Evolutionary conservation across 139 green algal genomes (phyloP).

Genomic region (Klebsormidium nitens): DNA sequence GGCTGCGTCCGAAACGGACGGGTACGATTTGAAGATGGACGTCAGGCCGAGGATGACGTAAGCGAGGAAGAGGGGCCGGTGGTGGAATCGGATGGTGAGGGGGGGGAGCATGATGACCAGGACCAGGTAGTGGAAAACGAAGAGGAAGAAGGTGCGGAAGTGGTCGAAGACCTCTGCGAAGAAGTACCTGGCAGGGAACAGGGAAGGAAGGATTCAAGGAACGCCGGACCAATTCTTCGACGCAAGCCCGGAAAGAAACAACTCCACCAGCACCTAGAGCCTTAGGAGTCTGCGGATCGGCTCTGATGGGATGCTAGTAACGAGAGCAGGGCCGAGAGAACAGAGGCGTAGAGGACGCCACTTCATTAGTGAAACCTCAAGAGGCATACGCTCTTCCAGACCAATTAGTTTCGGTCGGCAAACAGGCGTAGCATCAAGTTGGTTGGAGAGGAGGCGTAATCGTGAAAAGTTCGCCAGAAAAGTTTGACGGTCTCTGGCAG

Average conservation of each 20-base stretch:
- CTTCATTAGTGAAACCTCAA: not conserved
- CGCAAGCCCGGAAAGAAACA: not conserved
- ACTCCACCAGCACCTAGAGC: not conserved
- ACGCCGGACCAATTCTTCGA: not conserved
- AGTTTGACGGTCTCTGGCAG: too few relatives aligned
- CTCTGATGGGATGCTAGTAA: too few relatives aligned
- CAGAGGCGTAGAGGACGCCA: not conserved
- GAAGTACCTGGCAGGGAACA: conserved; percentile 44
- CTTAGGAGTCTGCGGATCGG: not conserved
- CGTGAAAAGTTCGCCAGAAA: too few relatives aligned
- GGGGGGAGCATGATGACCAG: conserved; percentile 44
- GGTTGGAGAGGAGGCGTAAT: too few relatives aligned
- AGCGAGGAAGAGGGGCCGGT: conserved; percentile 47
- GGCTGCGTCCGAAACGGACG: conserved; percentile 34
- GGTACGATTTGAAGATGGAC: conserved; percentile 41
- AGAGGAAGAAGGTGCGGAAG: conserved; percentile 49
- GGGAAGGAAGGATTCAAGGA: not conserved
- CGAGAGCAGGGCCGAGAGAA: not conserved
- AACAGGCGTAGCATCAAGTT: too few relatives aligned
- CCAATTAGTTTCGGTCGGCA: too few relatives aligned
- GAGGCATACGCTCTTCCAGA: too few relatives aligned
- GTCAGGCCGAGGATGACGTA: conserved; percentile 2
- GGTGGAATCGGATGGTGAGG: conserved; percentile 50
- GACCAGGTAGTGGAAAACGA: conserved; percentile 50
- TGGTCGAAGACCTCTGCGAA: conserved; percentile 62